These are phyloP conservation scores for Ustilago esculenta DNA, from an alignment of 1,284 basidiomycete genomes.

Conservation along the genomic window DNA sequence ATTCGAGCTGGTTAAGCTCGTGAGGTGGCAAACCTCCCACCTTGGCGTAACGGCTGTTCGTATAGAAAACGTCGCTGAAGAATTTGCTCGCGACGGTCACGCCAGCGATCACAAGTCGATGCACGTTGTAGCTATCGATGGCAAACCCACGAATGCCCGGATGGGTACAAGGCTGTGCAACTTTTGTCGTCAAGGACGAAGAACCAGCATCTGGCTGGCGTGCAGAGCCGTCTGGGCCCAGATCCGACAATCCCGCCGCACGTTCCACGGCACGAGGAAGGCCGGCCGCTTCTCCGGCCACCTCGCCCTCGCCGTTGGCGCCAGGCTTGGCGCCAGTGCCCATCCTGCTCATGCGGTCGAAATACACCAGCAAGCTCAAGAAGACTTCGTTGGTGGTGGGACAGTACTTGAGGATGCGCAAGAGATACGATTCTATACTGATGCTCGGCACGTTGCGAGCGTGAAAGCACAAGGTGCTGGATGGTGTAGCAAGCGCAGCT, in stretches of 20 bases:
- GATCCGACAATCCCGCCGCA: constrained; percentile 15
- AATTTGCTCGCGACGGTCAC: constrained; percentile 99
- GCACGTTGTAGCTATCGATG: constrained; percentile 96
- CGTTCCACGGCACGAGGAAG: constrained; percentile 40
- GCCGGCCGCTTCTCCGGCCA: constrained; percentile 50
- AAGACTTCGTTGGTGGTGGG: constrained; percentile 99
- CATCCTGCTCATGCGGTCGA: constrained; percentile 82
- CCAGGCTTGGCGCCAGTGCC: constrained; percentile 68
- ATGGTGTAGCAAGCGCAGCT: constrained; percentile 78
- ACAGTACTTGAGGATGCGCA: constrained; percentile 96
- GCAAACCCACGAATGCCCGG: constrained; percentile 76
- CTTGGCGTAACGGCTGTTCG: constrained; percentile 98
- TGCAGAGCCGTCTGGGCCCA: not conserved
- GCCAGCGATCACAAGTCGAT: constrained; percentile 93
- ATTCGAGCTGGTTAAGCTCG: constrained; percentile 94
- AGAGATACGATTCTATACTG: constrained; percentile 89
- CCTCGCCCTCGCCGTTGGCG: constrained; percentile 39
- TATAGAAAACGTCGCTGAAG: constrained; percentile 98
- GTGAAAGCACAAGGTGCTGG: constrained; percentile 89
- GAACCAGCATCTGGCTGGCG: constrained; percentile 7
- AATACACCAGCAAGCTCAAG: constrained; percentile 90
- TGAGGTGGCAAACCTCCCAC: constrained; percentile 92
- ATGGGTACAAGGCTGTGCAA: constrained; percentile 24
- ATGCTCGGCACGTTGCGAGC: constrained; percentile 95
- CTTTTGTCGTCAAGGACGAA: not conserved